phyloP scores from a whole-genome alignment of 257 asterid species.

The Scutellaria baicalensis region DNA sequence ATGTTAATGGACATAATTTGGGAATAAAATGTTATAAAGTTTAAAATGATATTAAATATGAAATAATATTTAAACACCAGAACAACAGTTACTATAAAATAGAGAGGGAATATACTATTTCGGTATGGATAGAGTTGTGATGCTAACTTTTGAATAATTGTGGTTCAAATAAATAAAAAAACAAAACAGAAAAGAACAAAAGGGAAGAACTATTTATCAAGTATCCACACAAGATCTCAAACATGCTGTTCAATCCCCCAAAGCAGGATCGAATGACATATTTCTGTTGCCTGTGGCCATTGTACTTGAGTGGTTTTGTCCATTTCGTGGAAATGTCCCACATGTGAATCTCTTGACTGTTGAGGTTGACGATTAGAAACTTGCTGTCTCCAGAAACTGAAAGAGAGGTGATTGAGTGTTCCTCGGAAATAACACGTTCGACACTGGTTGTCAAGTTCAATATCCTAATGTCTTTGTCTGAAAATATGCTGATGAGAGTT shows the following conservation, averaged over 20 bases:
- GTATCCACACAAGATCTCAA: constrained; percentile 77
- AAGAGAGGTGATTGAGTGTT: constrained; percentile 74
- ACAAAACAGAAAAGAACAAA: too few relatives aligned
- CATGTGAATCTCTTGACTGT: constrained; percentile 90
- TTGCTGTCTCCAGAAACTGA: constrained; percentile 71
- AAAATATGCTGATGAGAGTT: constrained; percentile 66
- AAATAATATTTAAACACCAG: too few relatives aligned
- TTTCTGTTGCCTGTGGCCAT: constrained; percentile 73
- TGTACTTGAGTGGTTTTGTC: constrained; percentile 49
- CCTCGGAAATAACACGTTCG: constrained; percentile 70
- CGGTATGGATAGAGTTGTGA: too few relatives aligned
- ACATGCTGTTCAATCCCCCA: constrained; percentile 69
- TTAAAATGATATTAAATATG: too few relatives aligned
- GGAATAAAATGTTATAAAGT: too few relatives aligned
- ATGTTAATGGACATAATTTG: too few relatives aligned
- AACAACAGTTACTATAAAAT: too few relatives aligned
- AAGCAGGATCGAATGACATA: constrained; percentile 96
- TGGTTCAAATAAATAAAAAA: too few relatives aligned
- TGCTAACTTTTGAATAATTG: too few relatives aligned
- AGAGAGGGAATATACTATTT: too few relatives aligned
- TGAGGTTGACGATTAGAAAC: constrained; percentile 76
- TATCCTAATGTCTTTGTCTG: constrained; percentile 79
- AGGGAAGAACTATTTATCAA: constrained; percentile 14
- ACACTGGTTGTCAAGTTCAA: constrained; percentile 46
- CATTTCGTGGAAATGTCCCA: constrained; percentile 64